Evolutionary conservation across 768 basidiomycete species (phyloP), one percentile per base, ranked within the genome.

Genomic region (Leucocoprinus birnbaumii): DNA sequence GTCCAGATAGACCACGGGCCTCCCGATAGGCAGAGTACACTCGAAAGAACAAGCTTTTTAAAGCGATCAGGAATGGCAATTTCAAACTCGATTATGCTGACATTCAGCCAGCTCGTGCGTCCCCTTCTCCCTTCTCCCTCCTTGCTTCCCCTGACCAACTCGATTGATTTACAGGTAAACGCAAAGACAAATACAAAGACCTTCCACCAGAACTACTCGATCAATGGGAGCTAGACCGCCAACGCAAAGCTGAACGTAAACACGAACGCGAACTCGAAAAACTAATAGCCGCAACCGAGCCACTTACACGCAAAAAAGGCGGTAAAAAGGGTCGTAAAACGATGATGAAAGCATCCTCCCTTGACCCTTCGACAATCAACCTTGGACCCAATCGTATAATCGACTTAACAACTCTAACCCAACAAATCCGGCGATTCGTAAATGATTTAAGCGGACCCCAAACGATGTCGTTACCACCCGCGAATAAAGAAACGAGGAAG

Each of bases 181-280:
- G 71, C 27, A 84, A 81, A 62, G 83, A 85, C 62, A 79, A 77
- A 60, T 65, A 74, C 54, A 79, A 74, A 57, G 70, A 73, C 44
- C 61, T 89, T 10, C 82, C 89, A 0, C 62, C 71, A 1, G 78
- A 84, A 5, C 75, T 97, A 7, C 77, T 74, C 50, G 79, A 71
- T 0, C 85, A 84, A 56, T 97, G 93, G 93, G 80, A 83, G 43
- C 79, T 80, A 45, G 95, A 98, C 64, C 90, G 93, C 1, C 71
- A 75, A 49, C 88, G 85, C 73, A 98, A 97, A 66, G 91, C 91
- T 0, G 84, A 85, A 54, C 67, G 73, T 63, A 96, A 92, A 66
- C 78, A 73, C 2, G 74, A 78, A 14, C 85, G 92, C 0, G 78
- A 74, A 1, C 68, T 79, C 2, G 83, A 78, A 14, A 80, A 80